These are phyloP conservation scores for Triticum monococcum DNA, from an alignment of 176 grass and related monocot species.

Conservation along the genomic window DNA sequence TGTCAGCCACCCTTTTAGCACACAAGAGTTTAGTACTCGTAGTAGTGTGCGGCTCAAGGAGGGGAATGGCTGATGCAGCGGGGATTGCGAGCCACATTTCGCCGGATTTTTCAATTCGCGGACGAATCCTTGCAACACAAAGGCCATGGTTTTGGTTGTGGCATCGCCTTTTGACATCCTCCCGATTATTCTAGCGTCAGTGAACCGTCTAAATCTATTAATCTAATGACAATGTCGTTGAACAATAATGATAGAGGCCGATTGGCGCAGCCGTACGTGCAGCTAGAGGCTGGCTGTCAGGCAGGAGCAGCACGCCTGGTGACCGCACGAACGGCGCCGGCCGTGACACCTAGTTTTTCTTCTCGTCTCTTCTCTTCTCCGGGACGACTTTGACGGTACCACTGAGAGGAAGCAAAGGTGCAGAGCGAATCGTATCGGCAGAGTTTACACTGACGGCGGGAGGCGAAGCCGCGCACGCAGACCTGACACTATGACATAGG, in stretches of 20 bases:
- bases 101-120: too few relatives aligned
- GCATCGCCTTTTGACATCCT: neutral
- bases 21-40: neutral
- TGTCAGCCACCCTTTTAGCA: conserved; percentile 7
- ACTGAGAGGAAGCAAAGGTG: neutral
- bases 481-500: neutral
- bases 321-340: neutral
- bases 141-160: neutral
- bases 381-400: neutral
- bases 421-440: neutral
- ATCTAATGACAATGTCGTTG: neutral
- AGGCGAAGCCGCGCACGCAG: neutral
- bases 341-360: neutral
- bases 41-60: neutral
- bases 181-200: neutral
- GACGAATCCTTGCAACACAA: too few relatives aligned
- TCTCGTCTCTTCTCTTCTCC: neutral
- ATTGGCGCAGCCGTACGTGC: neutral
- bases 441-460: neutral
- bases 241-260: neutral
- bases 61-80: too few relatives aligned
- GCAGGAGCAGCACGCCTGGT: conserved; percentile 7
- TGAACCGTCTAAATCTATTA: neutral
- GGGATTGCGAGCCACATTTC: too few relatives aligned
- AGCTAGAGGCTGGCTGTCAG: neutral